phyloP scores from a whole-genome alignment of 202 grass and related monocot species.

The Zizania palustris region DNA sequence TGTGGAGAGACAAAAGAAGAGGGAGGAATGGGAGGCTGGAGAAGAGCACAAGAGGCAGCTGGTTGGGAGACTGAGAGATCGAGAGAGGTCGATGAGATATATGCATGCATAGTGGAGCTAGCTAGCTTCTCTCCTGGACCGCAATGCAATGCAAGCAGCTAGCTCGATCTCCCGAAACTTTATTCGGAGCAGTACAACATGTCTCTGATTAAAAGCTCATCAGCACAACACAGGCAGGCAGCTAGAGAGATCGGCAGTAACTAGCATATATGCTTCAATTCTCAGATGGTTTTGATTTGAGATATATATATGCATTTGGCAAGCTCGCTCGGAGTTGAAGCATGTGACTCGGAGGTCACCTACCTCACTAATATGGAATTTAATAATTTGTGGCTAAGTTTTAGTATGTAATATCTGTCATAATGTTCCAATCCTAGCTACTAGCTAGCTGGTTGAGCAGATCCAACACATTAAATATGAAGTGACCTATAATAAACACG shows the following conservation, averaged over 20 bases:
- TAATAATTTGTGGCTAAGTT: constrained; percentile 30
- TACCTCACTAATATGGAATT: constrained; percentile 33
- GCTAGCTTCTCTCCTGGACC: not conserved
- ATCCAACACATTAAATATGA: too few relatives aligned
- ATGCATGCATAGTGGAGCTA: not conserved
- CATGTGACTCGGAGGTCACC: constrained; percentile 33
- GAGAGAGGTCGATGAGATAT: not conserved
- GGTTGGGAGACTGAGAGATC: too few relatives aligned
- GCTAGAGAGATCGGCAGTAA: not conserved
- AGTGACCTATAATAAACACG: too few relatives aligned
- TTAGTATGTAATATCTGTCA: not conserved
- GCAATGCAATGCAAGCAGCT: too few relatives aligned
- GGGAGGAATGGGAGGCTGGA: not conserved
- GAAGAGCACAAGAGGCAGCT: constrained; percentile 8
- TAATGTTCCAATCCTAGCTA: too few relatives aligned
- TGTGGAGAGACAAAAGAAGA: constrained; percentile 14
- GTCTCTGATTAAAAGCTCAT: not conserved
- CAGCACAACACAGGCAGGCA: not conserved
- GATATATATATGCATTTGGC: not conserved
- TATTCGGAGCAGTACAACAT: not conserved
- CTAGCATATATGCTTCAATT: not conserved
- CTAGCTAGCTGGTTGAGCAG: too few relatives aligned
- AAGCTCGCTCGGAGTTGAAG: not conserved
- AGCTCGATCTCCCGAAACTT: constrained; percentile 9
- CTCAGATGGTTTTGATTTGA: constrained; percentile 13